Evolutionary conservation across 2,329 filamentous ascomycete species (phyloP), one percentile per base, ranked within the genome.

Genomic region (Epichloe glyceriae): DNA sequence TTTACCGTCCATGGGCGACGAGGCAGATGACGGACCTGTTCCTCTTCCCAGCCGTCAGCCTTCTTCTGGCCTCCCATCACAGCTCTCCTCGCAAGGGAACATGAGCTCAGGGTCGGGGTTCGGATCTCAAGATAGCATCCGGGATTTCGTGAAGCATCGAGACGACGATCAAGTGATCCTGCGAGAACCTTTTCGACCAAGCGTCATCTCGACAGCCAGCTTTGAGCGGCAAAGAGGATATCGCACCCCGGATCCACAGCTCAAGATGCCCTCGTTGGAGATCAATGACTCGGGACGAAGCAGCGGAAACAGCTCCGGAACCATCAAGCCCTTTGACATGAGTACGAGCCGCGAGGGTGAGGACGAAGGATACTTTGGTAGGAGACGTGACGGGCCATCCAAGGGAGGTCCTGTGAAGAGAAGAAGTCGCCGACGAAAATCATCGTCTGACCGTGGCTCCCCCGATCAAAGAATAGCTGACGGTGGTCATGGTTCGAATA

Each of bases 131-230:
- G 77, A 80, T 59, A 78, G 73, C 61, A 73, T 80, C 54, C 69
- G 74, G 50, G 72, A 74, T 58, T 80, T 79, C 52, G 65, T 71
- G 45, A 70, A 67, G 52, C 71, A 70, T 52, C 75, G 74, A 49
- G 74, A 78, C 49, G 76, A 80, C 57, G 75, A 79, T 45, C 70
- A 73, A 51, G 70, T 78, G 35, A 76, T 80, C 47, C 61, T 78
- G 39, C 69, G 75, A 20, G 70, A 75, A 30, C 76, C 76, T 0
- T 80, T 80, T 46, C 73, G 72, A 15, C 77, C 77, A 0, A 79
- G 75, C 10, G 59, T 80, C 8, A 59, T 78, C 15, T 70, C 70
- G 5, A 61, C 67, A 1, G 61, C 68, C 22, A 59, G 57, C 43
- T 55, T 52, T 47, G 55, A 48, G 40, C 57, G 53, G 19, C 54